phyloP scores from a whole-genome alignment of 768 basidiomycete species.

The Trametes coccinea region DNA sequence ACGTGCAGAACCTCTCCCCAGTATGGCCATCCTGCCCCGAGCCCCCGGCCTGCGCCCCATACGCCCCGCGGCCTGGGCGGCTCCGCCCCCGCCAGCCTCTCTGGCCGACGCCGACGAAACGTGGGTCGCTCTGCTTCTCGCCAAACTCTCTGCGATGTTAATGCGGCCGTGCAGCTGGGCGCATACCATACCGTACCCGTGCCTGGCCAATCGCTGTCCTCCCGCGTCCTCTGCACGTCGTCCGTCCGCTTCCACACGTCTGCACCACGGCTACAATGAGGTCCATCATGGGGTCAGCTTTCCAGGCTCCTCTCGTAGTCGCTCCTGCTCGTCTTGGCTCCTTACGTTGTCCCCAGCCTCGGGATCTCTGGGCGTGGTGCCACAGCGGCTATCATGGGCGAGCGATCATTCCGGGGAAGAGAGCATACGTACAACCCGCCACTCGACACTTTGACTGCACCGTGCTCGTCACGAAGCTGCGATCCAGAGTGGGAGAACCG shows the following conservation, averaged over 20 bases:
- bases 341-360: background rate
- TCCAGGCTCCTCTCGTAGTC: background rate
- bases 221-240: no score
- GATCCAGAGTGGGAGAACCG: background rate
- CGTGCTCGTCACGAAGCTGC: background rate
- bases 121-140: no score
- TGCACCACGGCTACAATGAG: no score
- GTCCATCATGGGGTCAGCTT: background rate
- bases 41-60: background rate
- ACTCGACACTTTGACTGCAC: background rate
- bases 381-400: slow-evolving; percentile 1
- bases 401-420: background rate
- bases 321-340: background rate
- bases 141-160: no score
- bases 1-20: background rate
- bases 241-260: no score
- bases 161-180: no score
- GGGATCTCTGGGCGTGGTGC: background rate
- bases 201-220: no score
- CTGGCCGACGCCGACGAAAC: no score
- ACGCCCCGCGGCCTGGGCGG: background rate
- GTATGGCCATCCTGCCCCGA: background rate
- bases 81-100: no score
- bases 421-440: background rate
- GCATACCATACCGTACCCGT: no score